phyloP scores from a whole-genome alignment of 768 basidiomycete species.

The Galerina marginata region DNA sequence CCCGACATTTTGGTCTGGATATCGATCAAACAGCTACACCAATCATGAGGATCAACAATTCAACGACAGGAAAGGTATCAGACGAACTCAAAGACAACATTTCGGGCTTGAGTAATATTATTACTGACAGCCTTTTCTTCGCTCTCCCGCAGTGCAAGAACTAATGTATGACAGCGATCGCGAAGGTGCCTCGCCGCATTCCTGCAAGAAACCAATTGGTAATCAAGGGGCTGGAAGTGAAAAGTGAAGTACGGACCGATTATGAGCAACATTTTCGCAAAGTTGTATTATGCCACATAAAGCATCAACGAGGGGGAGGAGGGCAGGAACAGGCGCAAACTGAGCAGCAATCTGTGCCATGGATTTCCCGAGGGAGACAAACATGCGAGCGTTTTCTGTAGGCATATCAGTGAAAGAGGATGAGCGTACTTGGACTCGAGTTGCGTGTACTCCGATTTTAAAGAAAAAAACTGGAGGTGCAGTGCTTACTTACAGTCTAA shows the following conservation, averaged over 20 bases:
- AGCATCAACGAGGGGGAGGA: conserved; percentile 46
- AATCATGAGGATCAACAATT: not conserved
- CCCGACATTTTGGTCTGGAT: conserved; percentile 47
- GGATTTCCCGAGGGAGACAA: conserved; percentile 38
- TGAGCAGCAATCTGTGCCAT: conserved; percentile 52
- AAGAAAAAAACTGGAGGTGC: not conserved
- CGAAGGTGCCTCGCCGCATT: conserved; percentile 48
- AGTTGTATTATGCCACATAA: conserved; percentile 49
- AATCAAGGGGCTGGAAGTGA: conserved; percentile 8
- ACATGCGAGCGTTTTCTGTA: conserved; percentile 3
- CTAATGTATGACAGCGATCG: conserved; percentile 50
- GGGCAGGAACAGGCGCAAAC: conserved; percentile 53
- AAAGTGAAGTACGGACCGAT: conserved; percentile 41
- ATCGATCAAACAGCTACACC: conserved; percentile 23
- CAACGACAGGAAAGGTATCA: not conserved
- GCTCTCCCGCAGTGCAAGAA: conserved; percentile 44
- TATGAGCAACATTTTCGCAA: conserved; percentile 52
- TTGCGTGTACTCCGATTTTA: not conserved
- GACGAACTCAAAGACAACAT: conserved; percentile 33
- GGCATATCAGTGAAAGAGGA: not conserved
- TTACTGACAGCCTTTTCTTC: conserved; percentile 35
- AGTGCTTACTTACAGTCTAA: not conserved
- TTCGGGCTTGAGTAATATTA: conserved; percentile 37
- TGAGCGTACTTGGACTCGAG: not conserved
- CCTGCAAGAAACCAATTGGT: conserved; percentile 29